Evolutionary conservation across 192 early-diverging fungal species (phyloP), one percentile per base, ranked within the genome.

Genomic region (Dimargaris cristalligena): DNA sequence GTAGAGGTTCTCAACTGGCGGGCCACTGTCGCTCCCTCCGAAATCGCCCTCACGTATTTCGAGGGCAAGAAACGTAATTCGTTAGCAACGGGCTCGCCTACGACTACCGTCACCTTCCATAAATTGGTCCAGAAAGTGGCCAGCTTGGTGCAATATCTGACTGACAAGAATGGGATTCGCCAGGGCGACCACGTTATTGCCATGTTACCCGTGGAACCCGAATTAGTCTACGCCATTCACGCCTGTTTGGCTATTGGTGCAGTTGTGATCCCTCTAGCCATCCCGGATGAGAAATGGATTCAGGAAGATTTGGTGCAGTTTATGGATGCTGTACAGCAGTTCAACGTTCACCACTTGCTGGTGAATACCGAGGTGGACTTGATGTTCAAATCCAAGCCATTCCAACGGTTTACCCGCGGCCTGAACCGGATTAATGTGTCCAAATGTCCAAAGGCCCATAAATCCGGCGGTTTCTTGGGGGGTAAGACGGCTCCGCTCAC

Each of bases 161-260:
- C 67, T 13, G 70, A 75, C 28, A 83, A 83, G 68, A 72, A 78
- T 28, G 72, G 80, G 0, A 67, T 84, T 22, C 72, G 69, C 29
- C 60, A 80, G 0, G 76, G 75, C 8, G 76, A 78, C 32, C 74
- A 78, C 35, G 78, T 81, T 8, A 62, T 90, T 4, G 63, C 90
- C 26, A 64, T 86, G 2, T 77, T 83, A 35, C 67, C 85, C 13
- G 81, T 76, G 48, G 76, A 85, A n/a, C 58, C 83, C 20, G 88
- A 89, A 56, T 82, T 81, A 66, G 68, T 86, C 2, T 65, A 74
- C 11, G 75, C 81, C 0, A 59, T 92, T 10, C 84, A 86, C 67
- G 87, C 90, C 26, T 92, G 90, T 66, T 71, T 90, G 62, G 74
- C 82, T n/a, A 71, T 88, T 2, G 90, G 90, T 31, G 72, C 84